These are phyloP conservation scores for Talaromyces sp. DNA, from an alignment of 2,329 filamentous ascomycete genomes.

Conservation along the genomic window DNA sequence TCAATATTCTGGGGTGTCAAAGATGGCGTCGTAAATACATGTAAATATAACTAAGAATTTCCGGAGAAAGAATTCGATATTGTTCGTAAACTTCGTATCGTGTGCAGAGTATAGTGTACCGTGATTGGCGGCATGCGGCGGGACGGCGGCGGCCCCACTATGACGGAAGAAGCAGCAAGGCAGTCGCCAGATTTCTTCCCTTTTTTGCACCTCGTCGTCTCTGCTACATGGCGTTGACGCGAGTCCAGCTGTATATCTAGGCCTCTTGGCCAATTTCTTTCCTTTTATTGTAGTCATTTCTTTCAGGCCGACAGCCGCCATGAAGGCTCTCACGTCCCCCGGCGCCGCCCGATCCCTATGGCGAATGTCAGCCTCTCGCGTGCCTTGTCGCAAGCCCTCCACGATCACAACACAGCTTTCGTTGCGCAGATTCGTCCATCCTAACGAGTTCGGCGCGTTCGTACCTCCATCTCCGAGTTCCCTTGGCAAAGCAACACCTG, in stretches of 20 bases:
- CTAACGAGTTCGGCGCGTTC: slow-evolving; percentile 56
- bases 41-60: no score
- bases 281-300: background rate
- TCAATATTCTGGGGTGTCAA: background rate
- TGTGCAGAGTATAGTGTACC: no score
- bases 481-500: slow-evolving; percentile 64
- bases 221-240: background rate
- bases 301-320: background rate
- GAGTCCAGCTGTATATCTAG: background rate
- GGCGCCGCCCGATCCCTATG: slow-evolving; percentile 3
- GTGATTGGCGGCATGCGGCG: background rate
- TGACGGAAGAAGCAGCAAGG: background rate
- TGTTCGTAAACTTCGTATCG: no score
- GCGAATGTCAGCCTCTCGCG: slow-evolving; percentile 2
- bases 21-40: background rate
- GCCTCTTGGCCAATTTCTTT: background rate
- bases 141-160: background rate
- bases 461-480: slow-evolving; percentile 72
- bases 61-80: no score
- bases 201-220: background rate
- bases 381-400: background rate
- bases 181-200: background rate
- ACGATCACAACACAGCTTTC: slow-evolving; percentile 7
- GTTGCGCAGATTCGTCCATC: slow-evolving; percentile 24
- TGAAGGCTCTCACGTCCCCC: background rate